Conservation (phyloP, 1,139 yeast species). For the Waltiozyma sp. region DNA sequence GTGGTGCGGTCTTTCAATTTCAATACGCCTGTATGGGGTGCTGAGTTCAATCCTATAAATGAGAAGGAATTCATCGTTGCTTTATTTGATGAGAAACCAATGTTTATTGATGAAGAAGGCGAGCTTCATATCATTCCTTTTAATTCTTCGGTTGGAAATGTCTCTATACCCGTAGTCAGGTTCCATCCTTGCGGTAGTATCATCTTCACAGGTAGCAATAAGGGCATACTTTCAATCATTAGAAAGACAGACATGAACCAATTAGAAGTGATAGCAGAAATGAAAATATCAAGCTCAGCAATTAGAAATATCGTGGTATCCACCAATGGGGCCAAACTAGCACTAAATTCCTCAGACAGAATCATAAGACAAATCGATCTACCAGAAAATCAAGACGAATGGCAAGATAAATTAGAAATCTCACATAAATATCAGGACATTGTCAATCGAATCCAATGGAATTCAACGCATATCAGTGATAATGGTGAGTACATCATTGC, state of each 20-base stretch:
- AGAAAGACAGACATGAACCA: slow-evolving; percentile 4
- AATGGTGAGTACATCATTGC: slow-evolving; percentile 79
- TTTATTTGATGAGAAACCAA: slow-evolving; percentile 40
- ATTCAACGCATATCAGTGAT: slow-evolving; percentile 63
- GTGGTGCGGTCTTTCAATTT: slow-evolving; percentile 38
- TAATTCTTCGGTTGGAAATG: slow-evolving; percentile 10
- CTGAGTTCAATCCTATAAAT: slow-evolving; percentile 47
- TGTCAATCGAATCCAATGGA: slow-evolving; percentile 85
- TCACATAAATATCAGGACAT: slow-evolving; percentile 87
- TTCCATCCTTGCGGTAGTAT: slow-evolving; percentile 26
- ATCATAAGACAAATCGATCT: slow-evolving; percentile 60
- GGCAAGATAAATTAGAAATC: slow-evolving; percentile 43
- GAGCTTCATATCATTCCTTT: slow-evolving; percentile 12
- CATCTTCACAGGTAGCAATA: slow-evolving; percentile 60
- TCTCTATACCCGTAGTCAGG: slow-evolving; percentile 21
- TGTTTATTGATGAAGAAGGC: slow-evolving; percentile 18
- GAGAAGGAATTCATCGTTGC: slow-evolving; percentile 38
- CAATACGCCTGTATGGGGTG: slow-evolving; percentile 67
- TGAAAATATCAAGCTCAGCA: slow-evolving; percentile 54
- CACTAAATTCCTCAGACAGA: slow-evolving; percentile 74
- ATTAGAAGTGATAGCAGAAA: slow-evolving; percentile 30
- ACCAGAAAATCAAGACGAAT: slow-evolving; percentile 28
- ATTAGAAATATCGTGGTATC: slow-evolving; percentile 63
- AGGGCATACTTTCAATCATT: slow-evolving; percentile 59
- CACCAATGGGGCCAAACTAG: slow-evolving; percentile 56